Evolutionary conservation across 306 rosid species (phyloP), one percentile per base, ranked within the genome.

Genomic region (Lathyrus oleraceus): DNA sequence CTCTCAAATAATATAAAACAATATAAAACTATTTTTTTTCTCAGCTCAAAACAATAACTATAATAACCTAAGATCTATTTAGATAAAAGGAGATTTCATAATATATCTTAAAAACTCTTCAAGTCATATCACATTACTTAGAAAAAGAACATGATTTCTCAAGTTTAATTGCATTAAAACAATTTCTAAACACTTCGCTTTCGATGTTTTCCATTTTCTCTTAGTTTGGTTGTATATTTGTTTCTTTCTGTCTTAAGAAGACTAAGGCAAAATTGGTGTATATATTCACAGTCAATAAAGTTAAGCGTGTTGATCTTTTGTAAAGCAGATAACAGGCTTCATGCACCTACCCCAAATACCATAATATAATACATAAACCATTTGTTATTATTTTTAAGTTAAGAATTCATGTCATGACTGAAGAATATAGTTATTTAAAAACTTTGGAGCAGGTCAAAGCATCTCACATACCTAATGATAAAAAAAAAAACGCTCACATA

Each of bases 31-130:
- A 28, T 28, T 28, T 28, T 28, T 28, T 28, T 28, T 0, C 32
- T 28, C 32, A 28, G 0, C 32, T 28, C 32, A 28, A 3, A 28
- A 4, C 36, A 4, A 30, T 30, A 30, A 21, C 23, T 21, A 4
- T 30, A n/a, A n/a, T 6, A 0, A 30, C 36, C 0, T 5, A 30
- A 30, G 7, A 30, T 30, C 5, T 30, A 30, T 30, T 5, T 30
- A 30, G 5, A 30, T 30, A 30, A 30, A 30, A 30, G 84, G 88
- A 87, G 87, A 79, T 21, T 51, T 61, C 36, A 32, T 14, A 44
- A 13, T 13, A 2, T 40, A 4, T 13, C 14, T 15, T 44, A 13
- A 14, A 14, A 44, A 44, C n/a, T 13, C 14, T 14, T 43, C 48
- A 43, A 43, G 12, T 12, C 15, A 12, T 12, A 19, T 17, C 54